Evolutionary conservation across 1,284 basidiomycete genomes (phyloP).

Genomic region (Cryptococcus amylolentus): DNA sequence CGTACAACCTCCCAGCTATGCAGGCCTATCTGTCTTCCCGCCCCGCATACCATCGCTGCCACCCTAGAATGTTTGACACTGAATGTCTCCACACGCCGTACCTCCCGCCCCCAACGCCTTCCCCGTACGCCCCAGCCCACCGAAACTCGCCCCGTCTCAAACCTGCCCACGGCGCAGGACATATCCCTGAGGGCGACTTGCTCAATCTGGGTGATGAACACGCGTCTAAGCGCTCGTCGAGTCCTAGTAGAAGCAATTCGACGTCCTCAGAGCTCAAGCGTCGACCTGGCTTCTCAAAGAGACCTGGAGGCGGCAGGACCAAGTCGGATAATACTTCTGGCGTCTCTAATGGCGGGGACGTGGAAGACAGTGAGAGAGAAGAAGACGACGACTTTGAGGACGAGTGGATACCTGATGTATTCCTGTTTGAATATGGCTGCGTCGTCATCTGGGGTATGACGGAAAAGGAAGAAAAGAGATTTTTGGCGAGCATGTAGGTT

Average conservation of each 20-base stretch:
- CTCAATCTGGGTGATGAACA: conserved; percentile 36
- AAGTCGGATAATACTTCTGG: conserved; percentile 51
- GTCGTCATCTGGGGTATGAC: conserved; percentile 98
- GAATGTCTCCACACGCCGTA: conserved; percentile 50
- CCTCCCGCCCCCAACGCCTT: conserved; percentile 39
- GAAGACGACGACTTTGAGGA: conserved; percentile 58
- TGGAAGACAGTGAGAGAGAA: conserved; percentile 37
- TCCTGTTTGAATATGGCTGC: conserved; percentile 83
- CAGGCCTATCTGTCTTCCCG: conserved; percentile 84
- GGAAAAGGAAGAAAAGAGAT: conserved; percentile 81
- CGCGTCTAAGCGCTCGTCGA: conserved; percentile 7
- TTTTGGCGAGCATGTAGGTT: conserved; percentile 79
- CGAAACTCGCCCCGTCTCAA: conserved; percentile 38
- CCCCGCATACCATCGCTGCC: conserved; percentile 73
- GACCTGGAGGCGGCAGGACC: conserved; percentile 52
- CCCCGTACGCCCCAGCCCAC: conserved; percentile 12
- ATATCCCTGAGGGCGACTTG: conserved; percentile 43
- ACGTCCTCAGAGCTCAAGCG: conserved; percentile 24
- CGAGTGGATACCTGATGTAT: conserved; percentile 69
- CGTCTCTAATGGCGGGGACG: conserved; percentile 36
- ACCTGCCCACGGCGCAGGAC: conserved; percentile 17
- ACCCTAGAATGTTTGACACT: conserved; percentile 59
- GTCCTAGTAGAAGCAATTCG: conserved; percentile 4
- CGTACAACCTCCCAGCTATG: conserved; percentile 80
- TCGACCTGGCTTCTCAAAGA: conserved; percentile 42